These are phyloP conservation scores for Rhodotorula sphaerocarpa DNA, from an alignment of 768 basidiomycete genomes.

Conservation along the genomic window DNA sequence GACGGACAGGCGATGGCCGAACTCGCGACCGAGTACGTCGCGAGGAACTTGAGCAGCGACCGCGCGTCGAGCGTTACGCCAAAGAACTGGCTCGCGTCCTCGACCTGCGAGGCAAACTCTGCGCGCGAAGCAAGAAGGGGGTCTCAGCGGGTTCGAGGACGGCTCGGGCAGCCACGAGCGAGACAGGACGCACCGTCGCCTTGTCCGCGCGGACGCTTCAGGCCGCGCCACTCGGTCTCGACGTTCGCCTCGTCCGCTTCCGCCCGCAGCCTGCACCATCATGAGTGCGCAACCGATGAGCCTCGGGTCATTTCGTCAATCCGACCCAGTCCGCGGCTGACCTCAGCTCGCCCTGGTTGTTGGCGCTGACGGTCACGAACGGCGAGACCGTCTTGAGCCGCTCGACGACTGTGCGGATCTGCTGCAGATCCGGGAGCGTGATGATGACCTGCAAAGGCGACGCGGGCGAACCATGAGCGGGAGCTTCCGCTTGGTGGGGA, in stretches of 20 bases:
- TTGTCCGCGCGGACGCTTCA: slow-evolving; percentile 56
- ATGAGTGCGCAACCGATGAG: no score
- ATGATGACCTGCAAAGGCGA: slow-evolving; percentile 78
- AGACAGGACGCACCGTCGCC: slow-evolving; percentile 39
- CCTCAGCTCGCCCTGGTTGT: slow-evolving; percentile 54
- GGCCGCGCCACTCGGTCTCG: slow-evolving; percentile 70
- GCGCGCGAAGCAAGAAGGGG: no score
- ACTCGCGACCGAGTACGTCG: slow-evolving; percentile 67
- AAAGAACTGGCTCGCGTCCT: slow-evolving; percentile 55
- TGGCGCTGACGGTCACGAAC: slow-evolving; percentile 61
- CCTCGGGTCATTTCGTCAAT: no score
- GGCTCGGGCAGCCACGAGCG: no score
- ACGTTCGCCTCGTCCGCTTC: slow-evolving; percentile 66
- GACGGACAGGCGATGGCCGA: slow-evolving; percentile 75
- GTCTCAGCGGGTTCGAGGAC: no score
- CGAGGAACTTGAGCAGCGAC: slow-evolving; percentile 73
- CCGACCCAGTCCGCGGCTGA: slow-evolving; percentile 38
- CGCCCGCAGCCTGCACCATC: slow-evolving; percentile 13
- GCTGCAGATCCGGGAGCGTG: slow-evolving; percentile 60
- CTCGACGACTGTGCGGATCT: slow-evolving; percentile 70
- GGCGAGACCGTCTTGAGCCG: slow-evolving; percentile 63
- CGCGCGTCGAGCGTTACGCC: slow-evolving; percentile 62
- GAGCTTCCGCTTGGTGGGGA: no score
- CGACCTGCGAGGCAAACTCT: slow-evolving; percentile 41
- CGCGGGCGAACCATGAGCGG: no score